These are phyloP conservation scores for Phytophthora citricola DNA, from an alignment of 352 stramenopile species.

Conservation along the genomic window DNA sequence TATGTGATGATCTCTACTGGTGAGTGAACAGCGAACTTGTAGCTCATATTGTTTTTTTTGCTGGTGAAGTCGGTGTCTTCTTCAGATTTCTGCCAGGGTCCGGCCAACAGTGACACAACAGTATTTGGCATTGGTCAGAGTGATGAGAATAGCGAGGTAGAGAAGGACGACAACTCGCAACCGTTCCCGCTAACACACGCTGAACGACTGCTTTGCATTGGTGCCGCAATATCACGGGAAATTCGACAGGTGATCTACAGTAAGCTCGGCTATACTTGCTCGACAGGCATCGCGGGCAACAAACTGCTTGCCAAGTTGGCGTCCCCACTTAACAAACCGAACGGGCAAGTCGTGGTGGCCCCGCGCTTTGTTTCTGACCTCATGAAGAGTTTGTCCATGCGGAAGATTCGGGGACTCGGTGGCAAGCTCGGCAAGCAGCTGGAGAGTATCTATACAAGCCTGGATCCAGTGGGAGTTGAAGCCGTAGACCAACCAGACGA, in stretches of 20 bases:
- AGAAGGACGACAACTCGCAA: conserved; percentile 20
- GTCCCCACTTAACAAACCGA: conserved; percentile 84
- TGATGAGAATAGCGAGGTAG: conserved; percentile 34
- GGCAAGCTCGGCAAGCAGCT: conserved; percentile 82
- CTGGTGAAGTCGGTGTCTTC: conserved; percentile 45
- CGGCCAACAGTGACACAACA: conserved; percentile 66
- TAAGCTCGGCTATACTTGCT: conserved; percentile 82
- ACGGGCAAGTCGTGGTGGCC: conserved; percentile 77
- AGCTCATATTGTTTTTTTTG: conserved; percentile 7
- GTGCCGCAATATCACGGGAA: conserved; percentile 69
- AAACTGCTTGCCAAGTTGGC: conserved; percentile 84
- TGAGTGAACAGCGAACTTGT: neutral
- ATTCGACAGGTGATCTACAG: conserved; percentile 71
- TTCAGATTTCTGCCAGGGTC: conserved; percentile 71
- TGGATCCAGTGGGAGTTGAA: conserved; percentile 15
- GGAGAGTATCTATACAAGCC: conserved; percentile 60
- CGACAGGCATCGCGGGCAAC: conserved; percentile 76
- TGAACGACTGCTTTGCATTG: conserved; percentile 74
- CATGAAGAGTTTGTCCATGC: conserved; percentile 78
- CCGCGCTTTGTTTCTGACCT: conserved; percentile 65
- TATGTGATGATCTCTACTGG: conserved; percentile 11
- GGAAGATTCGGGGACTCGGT: conserved; percentile 76
- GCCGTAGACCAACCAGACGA: conserved; percentile 2
- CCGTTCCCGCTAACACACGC: conserved; percentile 70
- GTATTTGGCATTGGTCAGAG: conserved; percentile 68